Evolutionary conservation across 352 stramenopile species (phyloP), one percentile per base, ranked within the genome.

Genomic region (Phytophthora aleatoria): DNA sequence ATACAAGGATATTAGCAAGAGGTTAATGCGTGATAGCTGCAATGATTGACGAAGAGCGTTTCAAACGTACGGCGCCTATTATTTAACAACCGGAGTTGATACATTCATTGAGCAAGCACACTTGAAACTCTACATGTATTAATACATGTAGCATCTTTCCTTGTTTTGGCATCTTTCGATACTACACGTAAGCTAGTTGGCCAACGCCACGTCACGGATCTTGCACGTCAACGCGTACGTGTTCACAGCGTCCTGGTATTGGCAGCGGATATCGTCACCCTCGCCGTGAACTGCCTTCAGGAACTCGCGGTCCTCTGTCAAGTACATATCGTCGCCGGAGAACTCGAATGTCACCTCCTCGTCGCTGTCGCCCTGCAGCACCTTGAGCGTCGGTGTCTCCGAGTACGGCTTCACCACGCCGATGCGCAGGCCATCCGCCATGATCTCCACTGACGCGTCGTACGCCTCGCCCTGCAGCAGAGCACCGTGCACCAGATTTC

Each of bases 221-320:
- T 79, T 74, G 61, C 72, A 79, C 53, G 68, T 79, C 31, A 80
- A 30, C 44, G 68, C 61, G 64, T 80, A 80, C 47, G 68, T 77
- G 68, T 74, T 74, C 11, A 77, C 56, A 7, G 64, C 64, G 57
- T 74, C 58, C 26, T 57, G 35, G 57, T 77, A 77, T 31, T 74
- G 56, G 45, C 64, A 76, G 33, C 57, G 56, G 28, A 80, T 71
- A 30, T 70, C 57, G 7, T 63, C 51, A 15, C 59, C 47, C 16
- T 76, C 50, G 9, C 64, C 64, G 10, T 63, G 51, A 38, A 80
- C 47, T 1, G 72, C 72, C 45, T 71, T 64, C 8, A 77, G 54
- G 57, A 79, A 79, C 59, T 76, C 68, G 5, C 53, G 50, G 55
- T 79, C 61, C 57, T 73, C 72, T 20, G 72, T 75, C 67, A 80